Percentiles rank a stretch among this genome's conserved stretches.
These are phyloP conservation scores for Thymus quinquecostatus DNA, from an alignment of 257 asterid genomes.

Conservation along the genomic window DNA sequence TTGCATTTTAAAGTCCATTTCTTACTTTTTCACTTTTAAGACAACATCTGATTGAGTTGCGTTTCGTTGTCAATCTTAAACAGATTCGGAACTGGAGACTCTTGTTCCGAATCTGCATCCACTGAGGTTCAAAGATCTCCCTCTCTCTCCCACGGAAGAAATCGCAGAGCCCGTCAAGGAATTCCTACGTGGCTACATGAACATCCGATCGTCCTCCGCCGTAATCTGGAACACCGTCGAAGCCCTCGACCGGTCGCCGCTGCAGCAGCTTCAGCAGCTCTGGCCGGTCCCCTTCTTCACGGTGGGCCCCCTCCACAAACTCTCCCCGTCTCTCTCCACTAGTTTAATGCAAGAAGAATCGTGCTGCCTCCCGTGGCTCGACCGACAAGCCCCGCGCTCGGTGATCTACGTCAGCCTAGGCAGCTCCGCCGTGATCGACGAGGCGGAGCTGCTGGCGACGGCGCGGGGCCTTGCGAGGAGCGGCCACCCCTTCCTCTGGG, in stretches of 20 bases:
- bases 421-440: slow-evolving; percentile 41
- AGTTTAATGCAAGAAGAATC: slow-evolving; percentile 41
- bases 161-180: slow-evolving; percentile 29
- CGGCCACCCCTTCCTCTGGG: slow-evolving; percentile 55
- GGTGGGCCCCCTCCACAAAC: slow-evolving; percentile 66
- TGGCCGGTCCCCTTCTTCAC: slow-evolving; percentile 52
- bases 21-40: too few relatives aligned
- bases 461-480: slow-evolving; percentile 58
- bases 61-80: too few relatives aligned
- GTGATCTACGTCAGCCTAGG: slow-evolving; percentile 55
- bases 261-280: slow-evolving; percentile 36
- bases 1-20: too few relatives aligned
- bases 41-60: too few relatives aligned
- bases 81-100: slow-evolving; percentile 37
- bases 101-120: slow-evolving; percentile 39
- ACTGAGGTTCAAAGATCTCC: slow-evolving; percentile 43
- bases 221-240: slow-evolving; percentile 52
- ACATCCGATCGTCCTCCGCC: slow-evolving; percentile 45
- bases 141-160: slow-evolving; percentile 19
- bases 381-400: slow-evolving; percentile 43
- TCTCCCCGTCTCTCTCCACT: slow-evolving; percentile 32
- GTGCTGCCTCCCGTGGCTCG: slow-evolving; percentile 50
- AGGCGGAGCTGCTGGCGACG: slow-evolving; percentile 32
- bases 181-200: slow-evolving; percentile 24
- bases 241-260: slow-evolving; percentile 34